Percentiles rank a stretch among this genome's conserved stretches.
phyloP scores from a whole-genome alignment of 495 filamentous ascomycete species.

The Delitschia confertaspora region DNA sequence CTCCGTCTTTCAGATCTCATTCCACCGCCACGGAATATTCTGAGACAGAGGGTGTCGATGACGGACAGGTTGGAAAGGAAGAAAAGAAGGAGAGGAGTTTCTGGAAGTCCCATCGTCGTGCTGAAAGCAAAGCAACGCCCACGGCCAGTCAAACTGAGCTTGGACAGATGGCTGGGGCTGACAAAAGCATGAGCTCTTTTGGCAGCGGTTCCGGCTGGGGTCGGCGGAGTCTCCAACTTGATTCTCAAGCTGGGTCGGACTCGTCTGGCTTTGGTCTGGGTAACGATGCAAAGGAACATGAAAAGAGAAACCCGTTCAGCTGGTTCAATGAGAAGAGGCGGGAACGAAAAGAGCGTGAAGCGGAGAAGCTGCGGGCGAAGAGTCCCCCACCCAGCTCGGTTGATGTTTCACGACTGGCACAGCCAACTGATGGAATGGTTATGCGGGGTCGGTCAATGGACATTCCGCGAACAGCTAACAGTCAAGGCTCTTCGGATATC shows the following conservation, averaged over 20 bases:
- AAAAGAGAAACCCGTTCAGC: slow-evolving; percentile 63
- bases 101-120: slow-evolving; percentile 24
- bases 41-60: slow-evolving; percentile 63
- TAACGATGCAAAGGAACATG: slow-evolving; percentile 39
- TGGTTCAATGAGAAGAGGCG: slow-evolving; percentile 81
- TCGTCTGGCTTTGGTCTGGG: slow-evolving; percentile 1
- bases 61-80: slow-evolving; percentile 27
- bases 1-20: slow-evolving; percentile 58
- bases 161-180: slow-evolving; percentile 55
- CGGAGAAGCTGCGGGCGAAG: slow-evolving; percentile 47
- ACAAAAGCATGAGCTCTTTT: slow-evolving; percentile 59
- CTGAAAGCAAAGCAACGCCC: slow-evolving; percentile 22
- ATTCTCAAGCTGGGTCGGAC: slow-evolving; percentile 38
- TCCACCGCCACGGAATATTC: slow-evolving; percentile 71
- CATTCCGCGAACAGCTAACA: slow-evolving; percentile 10
- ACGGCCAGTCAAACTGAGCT: slow-evolving; percentile 35
- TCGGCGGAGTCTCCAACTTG: slow-evolving; percentile 48
- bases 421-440: slow-evolving; percentile 12
- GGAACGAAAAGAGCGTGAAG: slow-evolving; percentile 56
- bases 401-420: slow-evolving; percentile 18
- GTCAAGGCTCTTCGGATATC: background rate
- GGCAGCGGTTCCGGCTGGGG: slow-evolving; percentile 45
- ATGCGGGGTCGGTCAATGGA: slow-evolving; percentile 28
- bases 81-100: slow-evolving; percentile 18
- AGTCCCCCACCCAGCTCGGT: slow-evolving; percentile 39